Base-by-base conservation (phyloP, 192 early-diverging fungal genomes). In the Umbelopsis isabellina region DNA sequence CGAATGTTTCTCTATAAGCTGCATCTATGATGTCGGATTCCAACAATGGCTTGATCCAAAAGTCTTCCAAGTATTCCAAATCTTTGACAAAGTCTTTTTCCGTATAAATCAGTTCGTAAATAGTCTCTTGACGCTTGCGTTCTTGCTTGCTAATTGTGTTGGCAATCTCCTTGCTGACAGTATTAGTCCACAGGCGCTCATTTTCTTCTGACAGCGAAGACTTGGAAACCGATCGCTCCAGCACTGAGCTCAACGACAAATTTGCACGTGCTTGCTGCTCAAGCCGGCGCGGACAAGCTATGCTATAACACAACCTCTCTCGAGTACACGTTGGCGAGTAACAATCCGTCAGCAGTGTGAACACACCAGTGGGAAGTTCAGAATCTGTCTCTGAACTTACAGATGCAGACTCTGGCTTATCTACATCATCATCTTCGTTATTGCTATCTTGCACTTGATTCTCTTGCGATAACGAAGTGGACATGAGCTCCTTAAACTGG, bases 281-380 rank as follows among this genome's bases (percentile, higher is more conserved):
- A 58, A 70, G 49, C 22, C 18, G 46, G 33, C 27, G 61, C 30
- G 96, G 96, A 66, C 97, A 97, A 1, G 89, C 85, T 16, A 92
- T 86, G 71, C 93, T 95, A 81, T 98, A 98, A 77, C 96, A 98
- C 4, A 92, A 82, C 67, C 84, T 86, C 44, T 87, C 89, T 23
- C 80, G 79, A 1, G 89, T 86, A 75, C 97, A 98, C 0, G 94
- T 97, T 0, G 95, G 91, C 21, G 95, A 95, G 79, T 98, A 98
- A 77, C 97, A 98, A 71, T 95, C 90, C 0, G 96, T 91, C 66
- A 98, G 80, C 25, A 92, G 83, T 0, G 93, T 95, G 77, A 97
- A 93, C 0, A 98, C 88, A 25, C 97, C 97, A 72, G 88, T 92
- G 18, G 91, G 91, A 4, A 89, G 52, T 46, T 84, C 82, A 2